A percentile compares a stretch with the other conserved stretches of the same genome.
Evolutionary conservation across 148 eudicot species (phyloP).

Genomic region (Silene latifolia): DNA sequence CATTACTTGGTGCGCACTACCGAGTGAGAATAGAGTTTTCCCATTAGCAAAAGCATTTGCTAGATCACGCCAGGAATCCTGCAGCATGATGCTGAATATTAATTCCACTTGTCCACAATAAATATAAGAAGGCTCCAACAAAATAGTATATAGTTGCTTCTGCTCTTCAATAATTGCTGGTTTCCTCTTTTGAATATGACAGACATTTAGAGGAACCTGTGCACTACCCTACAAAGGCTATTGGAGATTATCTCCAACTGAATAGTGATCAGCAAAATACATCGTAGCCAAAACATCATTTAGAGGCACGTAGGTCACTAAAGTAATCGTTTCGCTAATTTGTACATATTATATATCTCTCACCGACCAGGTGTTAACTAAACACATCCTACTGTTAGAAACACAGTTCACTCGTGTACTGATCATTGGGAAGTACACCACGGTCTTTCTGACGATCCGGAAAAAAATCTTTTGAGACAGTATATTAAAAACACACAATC

Average conservation of each 20-base stretch:
- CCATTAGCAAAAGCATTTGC: constrained; percentile 71
- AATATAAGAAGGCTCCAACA: neutral
- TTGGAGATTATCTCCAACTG: neutral
- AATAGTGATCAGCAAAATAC: neutral
- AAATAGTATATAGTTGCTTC: neutral
- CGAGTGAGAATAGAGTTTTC: constrained; percentile 52
- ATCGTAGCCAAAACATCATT: neutral
- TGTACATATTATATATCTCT: neutral
- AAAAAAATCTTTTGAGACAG: neutral
- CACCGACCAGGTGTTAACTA: no score
- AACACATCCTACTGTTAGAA: neutral
- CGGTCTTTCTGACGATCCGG: neutral
- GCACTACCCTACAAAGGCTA: neutral
- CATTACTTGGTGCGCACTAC: constrained; percentile 75
- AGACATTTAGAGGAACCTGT: neutral
- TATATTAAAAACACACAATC: neutral
- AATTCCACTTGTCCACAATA: constrained; percentile 3
- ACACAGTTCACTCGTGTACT: neutral
- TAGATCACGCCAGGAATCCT: constrained; percentile 86
- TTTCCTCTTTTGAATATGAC: neutral
- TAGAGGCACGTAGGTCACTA: neutral
- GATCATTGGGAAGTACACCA: neutral
- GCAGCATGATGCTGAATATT: constrained; percentile 29
- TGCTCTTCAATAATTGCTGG: neutral
- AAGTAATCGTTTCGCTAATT: neutral